These are phyloP conservation scores for Phoma sp. DNA, from an alignment of 2,329 filamentous ascomycete species.

Conservation along the genomic window DNA sequence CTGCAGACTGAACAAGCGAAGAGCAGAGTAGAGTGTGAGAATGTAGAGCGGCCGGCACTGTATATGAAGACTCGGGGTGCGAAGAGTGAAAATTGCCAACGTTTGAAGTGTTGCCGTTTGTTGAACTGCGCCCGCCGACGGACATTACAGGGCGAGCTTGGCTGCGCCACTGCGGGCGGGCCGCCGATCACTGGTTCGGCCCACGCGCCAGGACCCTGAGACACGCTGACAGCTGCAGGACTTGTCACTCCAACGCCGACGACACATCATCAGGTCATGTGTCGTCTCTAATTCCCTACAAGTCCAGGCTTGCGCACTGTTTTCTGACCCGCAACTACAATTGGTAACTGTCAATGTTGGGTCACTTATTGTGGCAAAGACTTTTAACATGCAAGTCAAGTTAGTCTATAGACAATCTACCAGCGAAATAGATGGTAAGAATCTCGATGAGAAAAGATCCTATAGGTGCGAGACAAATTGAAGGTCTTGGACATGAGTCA, in stretches of 20 bases:
- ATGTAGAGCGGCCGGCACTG: slow-evolving; percentile 1
- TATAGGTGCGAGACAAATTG: no score
- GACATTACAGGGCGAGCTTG: slow-evolving; percentile 15
- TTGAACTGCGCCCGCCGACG: slow-evolving; percentile 4
- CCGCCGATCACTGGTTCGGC: slow-evolving; percentile 7
- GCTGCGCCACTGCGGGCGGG: slow-evolving; percentile 5
- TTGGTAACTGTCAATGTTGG: no score
- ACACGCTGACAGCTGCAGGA: slow-evolving; percentile 2
- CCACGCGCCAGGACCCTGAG: slow-evolving; percentile 2
- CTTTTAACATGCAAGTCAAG: no score
- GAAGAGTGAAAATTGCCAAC: slow-evolving; percentile 2
- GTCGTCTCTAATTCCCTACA: no score
- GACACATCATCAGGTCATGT: no score
- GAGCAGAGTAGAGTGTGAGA: background rate
- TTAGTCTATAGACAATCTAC: no score
- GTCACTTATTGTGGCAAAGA: no score
- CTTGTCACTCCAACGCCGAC: background rate
- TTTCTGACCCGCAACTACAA: no score
- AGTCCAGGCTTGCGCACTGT: no score
- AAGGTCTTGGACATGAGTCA: no score
- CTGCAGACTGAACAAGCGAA: background rate
- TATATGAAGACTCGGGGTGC: background rate
- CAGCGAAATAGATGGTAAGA: no score
- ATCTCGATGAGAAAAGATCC: no score
- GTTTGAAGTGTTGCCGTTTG: slow-evolving; percentile 1